phyloP scores from a whole-genome alignment of 139 green algal species.

The Yamagishiella unicocca region DNA sequence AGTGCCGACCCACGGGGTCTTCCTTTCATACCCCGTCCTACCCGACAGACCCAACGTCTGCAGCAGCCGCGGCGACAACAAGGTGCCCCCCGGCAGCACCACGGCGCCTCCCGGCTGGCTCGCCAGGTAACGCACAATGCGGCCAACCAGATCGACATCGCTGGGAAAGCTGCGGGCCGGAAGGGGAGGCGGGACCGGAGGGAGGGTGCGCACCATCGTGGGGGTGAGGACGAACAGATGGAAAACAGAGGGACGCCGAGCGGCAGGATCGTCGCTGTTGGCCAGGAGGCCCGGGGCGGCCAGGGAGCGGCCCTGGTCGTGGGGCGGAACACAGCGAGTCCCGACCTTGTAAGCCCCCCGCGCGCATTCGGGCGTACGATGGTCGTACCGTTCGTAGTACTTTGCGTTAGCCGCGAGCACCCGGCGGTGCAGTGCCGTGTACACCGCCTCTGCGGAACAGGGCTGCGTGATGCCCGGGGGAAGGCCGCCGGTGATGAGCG shows the following conservation, averaged over 20 bases:
- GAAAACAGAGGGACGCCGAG: no score
- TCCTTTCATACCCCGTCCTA: neutral
- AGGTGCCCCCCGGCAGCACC: constrained; percentile 74
- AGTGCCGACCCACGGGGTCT: no score
- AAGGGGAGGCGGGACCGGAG: neutral
- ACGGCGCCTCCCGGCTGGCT: constrained; percentile 69
- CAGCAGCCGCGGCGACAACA: constrained; percentile 79
- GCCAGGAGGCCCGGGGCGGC: no score
- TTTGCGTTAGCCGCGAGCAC: constrained; percentile 85
- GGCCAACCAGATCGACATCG: constrained; percentile 65
- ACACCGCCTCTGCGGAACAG: constrained; percentile 79
- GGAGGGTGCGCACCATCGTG: no score
- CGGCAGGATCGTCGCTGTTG: no score
- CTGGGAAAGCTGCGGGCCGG: constrained; percentile 58
- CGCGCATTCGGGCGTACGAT: no score
- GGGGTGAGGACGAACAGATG: no score
- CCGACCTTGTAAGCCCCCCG: no score
- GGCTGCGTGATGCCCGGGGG: constrained; percentile 72
- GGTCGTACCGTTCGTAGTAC: constrained; percentile 87
- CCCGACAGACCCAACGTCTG: constrained; percentile 84
- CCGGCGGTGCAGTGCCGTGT: constrained; percentile 70
- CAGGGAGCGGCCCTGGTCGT: no score
- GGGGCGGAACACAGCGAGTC: no score
- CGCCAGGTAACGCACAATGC: constrained; percentile 82
- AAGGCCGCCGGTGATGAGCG: constrained; percentile 85